phyloP scores from a whole-genome alignment of 495 filamentous ascomycete genomes.

The Aspergillus ellipticus region DNA sequence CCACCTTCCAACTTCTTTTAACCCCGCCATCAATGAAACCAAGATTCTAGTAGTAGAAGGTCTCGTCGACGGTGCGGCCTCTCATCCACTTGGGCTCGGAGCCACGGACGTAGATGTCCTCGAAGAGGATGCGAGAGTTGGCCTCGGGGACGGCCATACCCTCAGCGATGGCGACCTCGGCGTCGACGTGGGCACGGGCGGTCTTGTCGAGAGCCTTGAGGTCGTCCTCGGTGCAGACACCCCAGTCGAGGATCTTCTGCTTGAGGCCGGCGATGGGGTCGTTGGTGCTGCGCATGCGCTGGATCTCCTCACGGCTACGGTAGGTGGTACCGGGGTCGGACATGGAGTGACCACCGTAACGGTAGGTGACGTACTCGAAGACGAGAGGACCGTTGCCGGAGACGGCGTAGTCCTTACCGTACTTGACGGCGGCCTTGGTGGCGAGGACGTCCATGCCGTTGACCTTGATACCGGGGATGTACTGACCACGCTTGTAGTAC shows the following conservation, averaged over 20 bases:
- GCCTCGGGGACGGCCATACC: conserved; percentile 74
- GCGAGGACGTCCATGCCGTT: conserved; percentile 99
- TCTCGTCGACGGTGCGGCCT: conserved; percentile 88
- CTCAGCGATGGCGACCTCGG: conserved; percentile 88
- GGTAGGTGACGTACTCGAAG: conserved; percentile 98
- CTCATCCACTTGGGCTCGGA: conserved; percentile 88
- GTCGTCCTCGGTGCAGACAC: conserved; percentile 88
- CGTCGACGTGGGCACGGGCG: conserved; percentile 76
- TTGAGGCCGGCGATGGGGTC: conserved; percentile 98
- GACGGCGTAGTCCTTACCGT: conserved; percentile 80
- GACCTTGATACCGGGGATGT: conserved; percentile 98
- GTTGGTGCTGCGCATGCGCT: conserved; percentile 97
- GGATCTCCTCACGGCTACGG: conserved; percentile 97
- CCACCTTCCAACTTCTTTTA: background rate
- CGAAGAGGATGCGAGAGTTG: conserved; percentile 75
- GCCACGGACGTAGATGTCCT: conserved; percentile 95
- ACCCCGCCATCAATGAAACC: conserved; percentile 7
- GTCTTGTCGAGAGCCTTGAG: conserved; percentile 94
- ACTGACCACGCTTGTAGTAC: conserved; percentile 99
- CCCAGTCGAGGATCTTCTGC: conserved; percentile 96
- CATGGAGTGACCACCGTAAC: conserved; percentile 99
- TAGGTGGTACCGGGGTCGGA: conserved; percentile 98
- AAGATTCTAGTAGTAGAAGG: conserved; percentile 70
- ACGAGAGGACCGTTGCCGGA: conserved; percentile 87
- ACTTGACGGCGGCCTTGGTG: conserved; percentile 90